phyloP scores from a whole-genome alignment of 495 filamentous ascomycete species.

The Hamigera avellanea region DNA sequence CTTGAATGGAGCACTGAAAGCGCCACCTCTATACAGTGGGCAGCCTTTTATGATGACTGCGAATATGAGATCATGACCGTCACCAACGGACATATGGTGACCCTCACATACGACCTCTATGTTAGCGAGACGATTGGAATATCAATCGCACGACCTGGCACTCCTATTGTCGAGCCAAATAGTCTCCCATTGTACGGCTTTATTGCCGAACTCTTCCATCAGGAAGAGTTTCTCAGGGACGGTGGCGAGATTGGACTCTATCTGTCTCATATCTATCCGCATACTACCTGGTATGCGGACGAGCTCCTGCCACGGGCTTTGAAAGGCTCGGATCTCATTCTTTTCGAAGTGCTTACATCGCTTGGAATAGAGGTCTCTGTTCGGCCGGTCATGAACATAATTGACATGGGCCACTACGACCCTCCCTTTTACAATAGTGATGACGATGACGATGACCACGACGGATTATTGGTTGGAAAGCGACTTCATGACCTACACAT shows the following conservation, averaged over 20 bases:
- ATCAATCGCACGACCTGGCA: not conserved
- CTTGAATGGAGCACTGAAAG: not conserved
- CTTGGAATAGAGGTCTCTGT: not conserved
- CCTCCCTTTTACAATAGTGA: too few relatives aligned
- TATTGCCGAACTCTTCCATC: too few relatives aligned
- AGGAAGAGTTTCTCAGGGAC: not conserved
- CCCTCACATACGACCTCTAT: not conserved
- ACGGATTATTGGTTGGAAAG: too few relatives aligned
- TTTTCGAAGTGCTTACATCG: not conserved
- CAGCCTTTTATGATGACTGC: not conserved
- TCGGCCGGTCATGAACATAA: not conserved
- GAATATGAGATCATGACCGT: not conserved
- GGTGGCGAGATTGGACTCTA: not conserved
- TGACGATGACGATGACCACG: too few relatives aligned
- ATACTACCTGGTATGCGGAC: constrained; percentile 29
- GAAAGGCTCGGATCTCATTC: constrained; percentile 2
- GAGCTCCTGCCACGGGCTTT: constrained; percentile 47
- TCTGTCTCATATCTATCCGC: not conserved
- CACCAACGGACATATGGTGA: not conserved
- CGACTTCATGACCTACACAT: too few relatives aligned
- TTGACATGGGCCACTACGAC: too few relatives aligned
- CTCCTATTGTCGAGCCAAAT: not conserved
- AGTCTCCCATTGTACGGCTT: not conserved
- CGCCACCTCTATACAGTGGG: not conserved
- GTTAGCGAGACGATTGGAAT: not conserved